phyloP scores from a whole-genome alignment of 1,284 basidiomycete genomes.

The Ganoderma sinense region DNA sequence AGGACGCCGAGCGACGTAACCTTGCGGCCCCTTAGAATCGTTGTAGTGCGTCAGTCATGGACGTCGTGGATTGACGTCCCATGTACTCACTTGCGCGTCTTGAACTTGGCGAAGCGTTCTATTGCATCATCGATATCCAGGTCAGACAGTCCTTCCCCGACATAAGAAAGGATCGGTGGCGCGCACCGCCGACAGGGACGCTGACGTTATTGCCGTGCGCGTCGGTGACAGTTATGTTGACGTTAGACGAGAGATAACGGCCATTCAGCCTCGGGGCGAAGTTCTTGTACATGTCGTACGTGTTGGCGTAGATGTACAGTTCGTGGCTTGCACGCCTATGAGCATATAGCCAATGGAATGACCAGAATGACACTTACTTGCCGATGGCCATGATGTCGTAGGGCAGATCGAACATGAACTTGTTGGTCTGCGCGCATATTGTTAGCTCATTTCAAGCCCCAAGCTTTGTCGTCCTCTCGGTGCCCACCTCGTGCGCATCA shows the following conservation, averaged over 20 bases:
- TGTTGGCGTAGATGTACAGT: conserved; percentile 81
- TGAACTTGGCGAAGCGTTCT: conserved; percentile 79
- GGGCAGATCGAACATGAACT: conserved; percentile 77
- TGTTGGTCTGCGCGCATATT: conserved; percentile 55
- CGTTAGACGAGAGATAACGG: conserved; percentile 85
- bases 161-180: background rate
- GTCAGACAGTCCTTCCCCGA: background rate
- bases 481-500: conserved; percentile 71
- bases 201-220: conserved; percentile 55
- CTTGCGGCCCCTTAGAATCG: conserved; percentile 58
- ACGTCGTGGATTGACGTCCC: background rate
- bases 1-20: conserved; percentile 87
- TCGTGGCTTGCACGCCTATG: conserved; percentile 67
- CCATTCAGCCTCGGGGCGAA: conserved; percentile 78
- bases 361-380: conserved; percentile 57
- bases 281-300: conserved; percentile 82
- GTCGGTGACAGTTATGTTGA: conserved; percentile 78
- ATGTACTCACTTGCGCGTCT: conserved; percentile 49
- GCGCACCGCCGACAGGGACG: conserved; percentile 70
- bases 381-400: conserved; percentile 90
- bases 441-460: conserved; percentile 7
- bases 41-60: background rate
- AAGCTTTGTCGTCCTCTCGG: no score
- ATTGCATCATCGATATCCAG: background rate
- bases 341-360: background rate